phyloP scores from a whole-genome alignment of 225 moss, liverwort and hornwort genomes.

The Rhytidiadelphus loreus region DNA sequence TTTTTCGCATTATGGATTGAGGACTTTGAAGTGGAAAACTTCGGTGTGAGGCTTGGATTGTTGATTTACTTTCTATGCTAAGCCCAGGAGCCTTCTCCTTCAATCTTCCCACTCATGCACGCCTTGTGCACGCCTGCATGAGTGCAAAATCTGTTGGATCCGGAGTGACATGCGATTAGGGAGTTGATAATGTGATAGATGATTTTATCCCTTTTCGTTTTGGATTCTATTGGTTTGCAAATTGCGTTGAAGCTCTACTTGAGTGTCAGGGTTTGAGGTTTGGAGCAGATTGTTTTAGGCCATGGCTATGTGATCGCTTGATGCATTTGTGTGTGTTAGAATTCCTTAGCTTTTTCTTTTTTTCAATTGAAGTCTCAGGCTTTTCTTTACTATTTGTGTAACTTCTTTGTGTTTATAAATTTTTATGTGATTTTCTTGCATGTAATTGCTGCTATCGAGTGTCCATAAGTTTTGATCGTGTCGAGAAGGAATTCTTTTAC shows the following conservation, averaged over 20 bases:
- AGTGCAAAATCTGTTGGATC: not conserved
- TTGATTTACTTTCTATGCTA: not conserved
- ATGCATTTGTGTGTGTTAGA: no score
- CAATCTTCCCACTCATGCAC: not conserved
- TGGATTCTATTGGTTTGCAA: not conserved
- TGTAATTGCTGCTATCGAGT: not conserved
- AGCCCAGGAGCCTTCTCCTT: not conserved
- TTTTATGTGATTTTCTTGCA: not conserved
- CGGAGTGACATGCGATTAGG: no score
- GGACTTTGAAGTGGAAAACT: no score
- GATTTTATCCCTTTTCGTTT: not conserved
- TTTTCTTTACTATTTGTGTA: not conserved
- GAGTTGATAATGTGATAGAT: not conserved
- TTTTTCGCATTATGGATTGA: not conserved
- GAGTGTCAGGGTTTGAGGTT: no score
- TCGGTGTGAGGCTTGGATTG: not conserved
- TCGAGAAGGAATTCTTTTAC: not conserved
- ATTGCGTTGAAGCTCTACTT: no score
- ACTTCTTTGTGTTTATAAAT: not conserved
- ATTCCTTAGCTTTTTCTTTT: not conserved
- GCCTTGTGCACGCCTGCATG: not conserved
- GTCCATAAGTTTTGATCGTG: no score
- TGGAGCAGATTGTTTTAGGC: no score
- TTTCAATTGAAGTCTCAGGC: not conserved
- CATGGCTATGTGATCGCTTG: no score